Base-by-base conservation (phyloP, 768 basidiomycete species). In the Erythrobasidium yunnanense region DNA sequence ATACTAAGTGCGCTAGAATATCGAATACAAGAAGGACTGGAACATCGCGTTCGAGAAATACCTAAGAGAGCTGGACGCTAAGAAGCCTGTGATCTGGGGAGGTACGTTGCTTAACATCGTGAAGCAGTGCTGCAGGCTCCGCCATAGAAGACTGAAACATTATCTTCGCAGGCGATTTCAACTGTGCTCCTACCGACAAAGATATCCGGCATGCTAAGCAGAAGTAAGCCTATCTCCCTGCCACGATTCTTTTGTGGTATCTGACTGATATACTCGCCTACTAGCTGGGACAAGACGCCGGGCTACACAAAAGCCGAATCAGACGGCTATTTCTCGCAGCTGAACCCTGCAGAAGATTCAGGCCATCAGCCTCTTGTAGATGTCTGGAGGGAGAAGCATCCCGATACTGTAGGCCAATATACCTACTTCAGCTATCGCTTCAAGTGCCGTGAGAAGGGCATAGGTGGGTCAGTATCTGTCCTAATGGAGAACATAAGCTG, bases 51-150 rank as follows among this genome's bases (percentile, higher is more conserved):
- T 92, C 73, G 83, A 85, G 57, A 69, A 78, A 1, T 85, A 90
- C 72, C 80, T 91, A 22, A 83, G 83, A 2, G 79, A 82, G 23
- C 77, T 91, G 2, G 87, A 90, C 76, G 81, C 79, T 68, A 83
- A 81, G 71, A 92, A 91, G 71, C 84, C 88, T 1, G 85, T 92
- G 8, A 85, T 92, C 62, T 91, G 90, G 90, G 80, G 81, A 11
- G 90, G n/a, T n/a, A n/a, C n/a, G n/a, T n/a, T n/a, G n/a, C n/a
- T n/a, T n/a, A n/a, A n/a, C n/a, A n/a, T n/a, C n/a, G n/a, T n/a
- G n/a, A n/a, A n/a, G n/a, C n/a, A n/a, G n/a, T n/a, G n/a, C n/a
- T n/a, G n/a, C n/a, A n/a, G n/a, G n/a, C n/a, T n/a, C n/a, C n/a
- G n/a, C n/a, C n/a, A n/a, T n/a, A n/a, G n/a, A n/a, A n/a, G n/a